Evolutionary conservation across 2,329 filamentous ascomycete species (phyloP).

Genomic region (Cercospora citrullina): DNA sequence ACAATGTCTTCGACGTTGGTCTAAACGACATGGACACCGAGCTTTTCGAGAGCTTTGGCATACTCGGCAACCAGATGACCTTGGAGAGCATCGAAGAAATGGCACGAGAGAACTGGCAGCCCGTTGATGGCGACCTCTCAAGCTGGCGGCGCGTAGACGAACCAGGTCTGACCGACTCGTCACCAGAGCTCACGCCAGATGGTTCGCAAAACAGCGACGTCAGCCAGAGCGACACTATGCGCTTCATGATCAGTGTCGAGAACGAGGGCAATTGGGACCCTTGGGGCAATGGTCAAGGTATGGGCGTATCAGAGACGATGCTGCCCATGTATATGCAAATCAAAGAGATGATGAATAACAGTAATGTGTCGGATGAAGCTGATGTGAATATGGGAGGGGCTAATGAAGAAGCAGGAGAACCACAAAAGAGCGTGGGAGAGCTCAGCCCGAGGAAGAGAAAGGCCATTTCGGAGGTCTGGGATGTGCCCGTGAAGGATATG

Average conservation of each 20-base stretch:
- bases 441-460: conserved; percentile 25
- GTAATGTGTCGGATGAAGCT: conserved; percentile 16
- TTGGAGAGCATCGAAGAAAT: conserved; percentile 12
- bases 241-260: conserved; percentile 24
- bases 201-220: conserved; percentile 45
- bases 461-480: conserved; percentile 22
- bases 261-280: conserved; percentile 22
- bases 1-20: conserved; percentile 17
- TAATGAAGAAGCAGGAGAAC: conserved; percentile 2
- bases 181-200: conserved; percentile 34
- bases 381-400: conserved; percentile 18
- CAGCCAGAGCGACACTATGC: conserved; percentile 35
- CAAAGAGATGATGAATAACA: conserved; percentile 26
- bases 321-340: conserved; percentile 28
- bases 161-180: conserved; percentile 10
- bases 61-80: conserved; percentile 13
- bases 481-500: conserved; percentile 19
- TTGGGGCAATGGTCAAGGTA: conserved; percentile 19
- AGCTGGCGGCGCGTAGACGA: conserved; percentile 9
- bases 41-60: conserved; percentile 2
- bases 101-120: not conserved
- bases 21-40: not conserved
- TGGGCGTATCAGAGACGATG: conserved; percentile 23
- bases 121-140: conserved; percentile 7
- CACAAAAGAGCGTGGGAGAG: not conserved